Evolutionary conservation across 2,329 filamentous ascomycete genomes (phyloP).

Genomic region (Colletotrichum endophyticum): DNA sequence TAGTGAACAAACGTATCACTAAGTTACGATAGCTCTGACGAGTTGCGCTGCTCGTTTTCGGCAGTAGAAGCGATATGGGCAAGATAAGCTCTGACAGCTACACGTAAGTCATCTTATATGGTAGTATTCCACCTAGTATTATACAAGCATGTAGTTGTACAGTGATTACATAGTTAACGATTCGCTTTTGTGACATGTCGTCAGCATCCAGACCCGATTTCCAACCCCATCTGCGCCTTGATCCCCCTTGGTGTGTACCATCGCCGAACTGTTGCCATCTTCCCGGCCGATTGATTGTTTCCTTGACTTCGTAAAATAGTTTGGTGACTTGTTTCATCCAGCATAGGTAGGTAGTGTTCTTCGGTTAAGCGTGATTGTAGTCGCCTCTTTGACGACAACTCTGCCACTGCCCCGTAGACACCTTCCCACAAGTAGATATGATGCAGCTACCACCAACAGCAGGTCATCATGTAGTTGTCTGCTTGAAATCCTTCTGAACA

Average conservation of each 20-base stretch:
- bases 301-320: neutral
- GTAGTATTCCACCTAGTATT: neutral
- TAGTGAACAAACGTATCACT: neutral
- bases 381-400: neutral
- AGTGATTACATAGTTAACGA: neutral
- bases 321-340: neutral
- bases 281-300: neutral
- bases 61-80: neutral
- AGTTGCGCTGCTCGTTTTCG: neutral
- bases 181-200: neutral
- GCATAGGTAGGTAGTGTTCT: neutral
- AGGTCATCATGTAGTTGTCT: conserved; percentile 18
- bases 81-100: neutral
- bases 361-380: neutral
- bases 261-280: neutral
- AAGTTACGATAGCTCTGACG: neutral
- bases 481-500: conserved; percentile 41
- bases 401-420: neutral
- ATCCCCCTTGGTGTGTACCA: neutral
- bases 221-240: neutral
- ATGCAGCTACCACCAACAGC: neutral
- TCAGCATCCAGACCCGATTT: neutral
- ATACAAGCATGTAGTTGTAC: neutral
- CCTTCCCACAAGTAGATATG: neutral
- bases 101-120: neutral